These are phyloP conservation scores for Pisolithus albus DNA, from an alignment of 768 basidiomycete species.

Conservation along the genomic window DNA sequence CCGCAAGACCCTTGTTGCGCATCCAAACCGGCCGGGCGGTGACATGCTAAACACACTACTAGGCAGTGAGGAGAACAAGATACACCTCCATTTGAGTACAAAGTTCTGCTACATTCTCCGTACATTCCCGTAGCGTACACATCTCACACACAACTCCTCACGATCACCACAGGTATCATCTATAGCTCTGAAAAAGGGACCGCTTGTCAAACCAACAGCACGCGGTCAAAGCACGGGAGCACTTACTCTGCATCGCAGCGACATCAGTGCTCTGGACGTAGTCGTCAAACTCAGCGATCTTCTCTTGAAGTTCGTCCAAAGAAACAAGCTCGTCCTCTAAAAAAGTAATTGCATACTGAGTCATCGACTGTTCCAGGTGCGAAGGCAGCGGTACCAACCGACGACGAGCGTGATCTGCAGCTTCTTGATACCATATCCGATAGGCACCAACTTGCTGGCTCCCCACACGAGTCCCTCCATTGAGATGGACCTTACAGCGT, in stretches of 20 bases:
- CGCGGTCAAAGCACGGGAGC: not conserved
- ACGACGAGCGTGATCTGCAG: slow-evolving; percentile 67
- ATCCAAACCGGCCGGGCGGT: not conserved
- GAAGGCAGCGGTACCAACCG: slow-evolving; percentile 31
- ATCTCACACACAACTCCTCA: not conserved
- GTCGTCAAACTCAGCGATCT: slow-evolving; percentile 78
- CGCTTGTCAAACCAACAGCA: slow-evolving; percentile 1
- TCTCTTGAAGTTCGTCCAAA: slow-evolving; percentile 88
- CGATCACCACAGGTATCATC: not conserved
- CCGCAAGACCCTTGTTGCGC: not conserved
- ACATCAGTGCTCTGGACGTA: slow-evolving; percentile 89
- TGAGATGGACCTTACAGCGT: slow-evolving; percentile 76
- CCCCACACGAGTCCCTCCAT: slow-evolving; percentile 95
- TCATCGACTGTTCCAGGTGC: not conserved
- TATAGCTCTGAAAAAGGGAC: slow-evolving; percentile 15
- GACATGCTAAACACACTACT: not conserved
- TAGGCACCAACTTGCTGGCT: slow-evolving; percentile 82
- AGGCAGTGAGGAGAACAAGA: not conserved
- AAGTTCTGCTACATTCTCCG: not conserved
- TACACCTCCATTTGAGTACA: not conserved
- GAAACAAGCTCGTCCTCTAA: slow-evolving; percentile 95
- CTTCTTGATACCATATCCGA: slow-evolving; percentile 93
- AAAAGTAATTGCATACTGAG: not conserved
- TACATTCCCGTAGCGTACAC: not conserved
- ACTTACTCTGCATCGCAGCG: slow-evolving; percentile 86